Conservation (phyloP, 805 yeast genomes). For the Yueomyces sinensis region DNA sequence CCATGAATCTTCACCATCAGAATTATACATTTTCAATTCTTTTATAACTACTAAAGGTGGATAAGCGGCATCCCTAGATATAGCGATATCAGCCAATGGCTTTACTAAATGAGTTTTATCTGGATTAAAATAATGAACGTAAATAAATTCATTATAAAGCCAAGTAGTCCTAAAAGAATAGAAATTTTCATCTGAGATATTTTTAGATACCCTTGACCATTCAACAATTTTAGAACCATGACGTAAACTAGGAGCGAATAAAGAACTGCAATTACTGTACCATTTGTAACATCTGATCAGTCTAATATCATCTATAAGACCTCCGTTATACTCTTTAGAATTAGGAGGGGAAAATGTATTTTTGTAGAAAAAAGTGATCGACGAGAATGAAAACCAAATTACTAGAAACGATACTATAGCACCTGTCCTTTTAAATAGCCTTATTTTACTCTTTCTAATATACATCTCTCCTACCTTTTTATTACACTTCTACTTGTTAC, state of each 20-base stretch:
- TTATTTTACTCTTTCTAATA: too few species aligned
- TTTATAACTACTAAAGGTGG: slow-evolving; percentile 26
- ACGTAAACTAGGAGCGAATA: slow-evolving; percentile 5
- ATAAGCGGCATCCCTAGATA: slow-evolving; percentile 24
- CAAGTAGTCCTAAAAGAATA: slow-evolving; percentile 5
- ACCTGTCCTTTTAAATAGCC: not conserved
- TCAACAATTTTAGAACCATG: not conserved
- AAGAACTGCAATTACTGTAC: slow-evolving; percentile 18
- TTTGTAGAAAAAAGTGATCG: not conserved
- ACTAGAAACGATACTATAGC: not conserved
- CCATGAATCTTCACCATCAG: not conserved
- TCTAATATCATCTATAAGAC: slow-evolving; percentile 20
- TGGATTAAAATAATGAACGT: slow-evolving; percentile 12
- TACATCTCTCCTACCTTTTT: too few species aligned
- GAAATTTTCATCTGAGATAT: slow-evolving; percentile 12
- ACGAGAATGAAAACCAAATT: not conserved
- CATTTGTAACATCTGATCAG: slow-evolving; percentile 20
- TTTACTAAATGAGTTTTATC: slow-evolving; percentile 4
- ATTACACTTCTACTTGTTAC: too few species aligned
- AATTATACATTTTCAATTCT: slow-evolving; percentile 13
- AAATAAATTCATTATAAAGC: slow-evolving; percentile 15
- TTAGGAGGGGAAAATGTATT: not conserved
- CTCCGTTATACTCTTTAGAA: slow-evolving; percentile 16
- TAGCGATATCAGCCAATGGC: slow-evolving; percentile 34
- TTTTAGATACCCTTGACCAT: slow-evolving; percentile 17